Conservation (phyloP, 495 filamentous ascomycete species). For the Penicillium silybi region DNA sequence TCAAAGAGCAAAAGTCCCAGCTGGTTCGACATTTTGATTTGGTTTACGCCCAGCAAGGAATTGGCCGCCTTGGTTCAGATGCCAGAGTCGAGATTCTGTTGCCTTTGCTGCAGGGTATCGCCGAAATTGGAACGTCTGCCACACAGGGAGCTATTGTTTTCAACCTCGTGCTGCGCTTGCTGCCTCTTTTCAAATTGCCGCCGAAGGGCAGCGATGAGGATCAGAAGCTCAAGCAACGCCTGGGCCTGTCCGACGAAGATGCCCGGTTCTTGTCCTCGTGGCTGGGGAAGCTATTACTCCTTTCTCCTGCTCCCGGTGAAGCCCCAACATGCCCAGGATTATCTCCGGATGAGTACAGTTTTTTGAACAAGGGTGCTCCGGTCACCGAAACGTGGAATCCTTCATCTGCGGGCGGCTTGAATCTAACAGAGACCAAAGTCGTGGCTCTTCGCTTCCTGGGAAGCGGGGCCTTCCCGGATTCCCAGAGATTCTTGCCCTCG, state of each 20-base stretch:
- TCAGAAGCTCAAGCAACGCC: conserved; percentile 53
- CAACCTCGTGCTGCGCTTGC: conserved; percentile 73
- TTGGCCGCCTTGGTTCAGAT: conserved; percentile 60
- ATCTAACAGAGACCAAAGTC: conserved; percentile 61
- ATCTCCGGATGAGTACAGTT: conserved; percentile 64
- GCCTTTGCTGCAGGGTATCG: conserved; percentile 66
- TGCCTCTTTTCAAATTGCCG: conserved; percentile 69
- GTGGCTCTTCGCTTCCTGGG: conserved; percentile 66
- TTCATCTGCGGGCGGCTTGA: conserved; percentile 55
- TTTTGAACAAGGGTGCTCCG: conserved; percentile 57
- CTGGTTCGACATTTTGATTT: conserved; percentile 87
- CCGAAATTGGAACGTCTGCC: conserved; percentile 55
- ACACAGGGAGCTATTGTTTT: conserved; percentile 72
- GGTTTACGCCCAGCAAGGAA: conserved; percentile 81
- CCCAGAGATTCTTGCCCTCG: conserved; percentile 76
- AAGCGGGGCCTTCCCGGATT: conserved; percentile 77
- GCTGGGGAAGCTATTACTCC: conserved; percentile 75
- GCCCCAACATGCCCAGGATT: conserved; percentile 62
- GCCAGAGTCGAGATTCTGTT: conserved; percentile 69
- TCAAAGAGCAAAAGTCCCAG: conserved; percentile 69
- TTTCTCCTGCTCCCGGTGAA: conserved; percentile 45
- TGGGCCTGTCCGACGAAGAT: conserved; percentile 68
- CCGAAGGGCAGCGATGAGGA: conserved; percentile 76
- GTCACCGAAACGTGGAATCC: conserved; percentile 67
- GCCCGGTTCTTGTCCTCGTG: conserved; percentile 69